These are phyloP conservation scores for Akanthomyces dipterigenus DNA, from an alignment of 2,329 filamentous ascomycete genomes.

Conservation along the genomic window DNA sequence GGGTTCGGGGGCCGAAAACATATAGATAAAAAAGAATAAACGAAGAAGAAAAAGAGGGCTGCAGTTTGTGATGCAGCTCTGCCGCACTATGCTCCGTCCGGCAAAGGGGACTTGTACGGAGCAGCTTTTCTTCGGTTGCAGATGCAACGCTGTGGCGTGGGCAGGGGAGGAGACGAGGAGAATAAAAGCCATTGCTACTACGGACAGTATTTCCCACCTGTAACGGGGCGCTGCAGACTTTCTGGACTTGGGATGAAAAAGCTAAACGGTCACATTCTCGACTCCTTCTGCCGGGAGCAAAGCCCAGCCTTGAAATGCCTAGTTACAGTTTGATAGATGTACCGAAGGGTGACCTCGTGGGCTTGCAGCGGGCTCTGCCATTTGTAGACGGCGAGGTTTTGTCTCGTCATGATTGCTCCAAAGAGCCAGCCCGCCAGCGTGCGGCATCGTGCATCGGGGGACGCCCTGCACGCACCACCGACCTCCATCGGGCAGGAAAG, in stretches of 20 bases:
- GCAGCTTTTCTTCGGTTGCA: neutral
- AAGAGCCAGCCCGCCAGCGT: too few relatives aligned
- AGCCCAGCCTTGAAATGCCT: too few relatives aligned
- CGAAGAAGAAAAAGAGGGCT: neutral
- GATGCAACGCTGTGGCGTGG: constrained; percentile 4
- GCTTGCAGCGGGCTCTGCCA: neutral
- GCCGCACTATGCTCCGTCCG: neutral
- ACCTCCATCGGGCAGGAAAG: too few relatives aligned
- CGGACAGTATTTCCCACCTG: too few relatives aligned
- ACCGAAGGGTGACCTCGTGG: neutral
- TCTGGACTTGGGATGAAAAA: neutral
- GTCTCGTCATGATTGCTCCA: too few relatives aligned
- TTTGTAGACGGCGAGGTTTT: neutral
- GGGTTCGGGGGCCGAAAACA: constrained; percentile 3
- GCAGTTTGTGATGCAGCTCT: neutral
- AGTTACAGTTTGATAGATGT: too few relatives aligned
- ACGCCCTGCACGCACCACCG: too few relatives aligned
- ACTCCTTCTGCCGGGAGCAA: too few relatives aligned
- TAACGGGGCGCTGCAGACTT: neutral
- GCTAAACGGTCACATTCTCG: neutral
- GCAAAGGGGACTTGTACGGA: neutral
- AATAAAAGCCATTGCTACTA: neutral
- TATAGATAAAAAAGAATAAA: neutral
- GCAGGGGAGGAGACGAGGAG: too few relatives aligned
- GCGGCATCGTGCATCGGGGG: too few relatives aligned